These are phyloP conservation scores for Penicillium sp. DNA, from an alignment of 2,329 filamentous ascomycete species.

Conservation along the genomic window DNA sequence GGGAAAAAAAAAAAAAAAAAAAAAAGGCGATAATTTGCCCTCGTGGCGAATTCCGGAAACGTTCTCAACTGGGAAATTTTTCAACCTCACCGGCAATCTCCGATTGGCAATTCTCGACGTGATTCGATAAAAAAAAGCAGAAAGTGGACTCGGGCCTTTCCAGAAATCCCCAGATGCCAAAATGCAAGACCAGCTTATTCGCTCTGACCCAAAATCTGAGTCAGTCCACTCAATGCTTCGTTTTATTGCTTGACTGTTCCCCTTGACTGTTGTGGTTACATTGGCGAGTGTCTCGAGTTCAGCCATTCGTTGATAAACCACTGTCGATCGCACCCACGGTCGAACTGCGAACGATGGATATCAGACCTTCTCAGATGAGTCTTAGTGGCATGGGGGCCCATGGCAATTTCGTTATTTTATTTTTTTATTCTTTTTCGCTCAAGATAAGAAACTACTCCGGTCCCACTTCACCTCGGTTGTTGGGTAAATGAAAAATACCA, in stretches of 20 bases:
- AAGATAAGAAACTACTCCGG: slow-evolving; percentile 1
- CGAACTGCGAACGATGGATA: slow-evolving; percentile 18
- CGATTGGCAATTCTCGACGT: slow-evolving; percentile 1
- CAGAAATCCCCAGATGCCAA: slow-evolving; percentile 13
- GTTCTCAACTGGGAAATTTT: slow-evolving; percentile 7
- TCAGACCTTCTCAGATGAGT: slow-evolving; percentile 12
- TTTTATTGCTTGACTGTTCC: slow-evolving; percentile 1
- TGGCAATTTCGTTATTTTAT: not conserved
- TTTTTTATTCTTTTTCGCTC: not conserved
- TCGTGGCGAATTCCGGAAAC: slow-evolving; percentile 1
- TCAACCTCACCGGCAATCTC: slow-evolving; percentile 13
- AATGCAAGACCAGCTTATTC: not conserved
- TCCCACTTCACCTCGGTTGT: slow-evolving; percentile 19
- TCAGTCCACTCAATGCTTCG: not conserved
- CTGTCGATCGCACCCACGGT: slow-evolving; percentile 25
- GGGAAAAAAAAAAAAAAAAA: no score
- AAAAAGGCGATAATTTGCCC: not conserved
- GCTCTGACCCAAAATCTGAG: slow-evolving; percentile 2
- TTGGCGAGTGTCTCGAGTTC: slow-evolving; percentile 5
- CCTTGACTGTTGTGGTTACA: slow-evolving; percentile 36
- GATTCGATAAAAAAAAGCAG: slow-evolving; percentile 8
- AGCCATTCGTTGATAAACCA: slow-evolving; percentile 12
- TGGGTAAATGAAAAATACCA: slow-evolving; percentile 16
- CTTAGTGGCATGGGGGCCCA: not conserved
- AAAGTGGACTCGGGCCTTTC: slow-evolving; percentile 14